Percentiles rank a stretch among this genome's conserved stretches.
These are phyloP conservation scores for Arthrobotrys conoides DNA, from an alignment of 2,329 filamentous ascomycete genomes.

Conservation along the genomic window DNA sequence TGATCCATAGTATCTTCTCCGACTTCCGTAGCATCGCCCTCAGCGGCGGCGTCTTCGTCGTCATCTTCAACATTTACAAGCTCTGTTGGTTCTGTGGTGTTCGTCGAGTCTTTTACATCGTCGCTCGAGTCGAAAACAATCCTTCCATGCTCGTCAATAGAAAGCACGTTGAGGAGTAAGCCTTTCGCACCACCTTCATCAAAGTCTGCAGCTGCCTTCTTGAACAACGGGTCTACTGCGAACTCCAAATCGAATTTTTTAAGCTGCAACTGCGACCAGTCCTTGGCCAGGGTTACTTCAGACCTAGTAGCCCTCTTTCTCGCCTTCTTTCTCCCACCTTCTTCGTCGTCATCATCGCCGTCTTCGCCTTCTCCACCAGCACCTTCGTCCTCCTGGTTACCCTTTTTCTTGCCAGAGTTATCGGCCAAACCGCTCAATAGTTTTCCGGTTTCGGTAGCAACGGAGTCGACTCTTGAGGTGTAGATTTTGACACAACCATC, in stretches of 20 bases:
- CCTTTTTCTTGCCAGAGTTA: conserved; percentile 78
- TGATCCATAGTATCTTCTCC: conserved; percentile 68
- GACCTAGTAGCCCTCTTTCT: conserved; percentile 74
- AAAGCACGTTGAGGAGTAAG: conserved; percentile 92
- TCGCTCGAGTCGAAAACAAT: conserved; percentile 99
- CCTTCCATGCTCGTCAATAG: conserved; percentile 89
- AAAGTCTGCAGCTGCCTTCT: conserved; percentile 97
- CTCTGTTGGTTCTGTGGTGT: conserved; percentile 65
- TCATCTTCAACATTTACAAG: conserved; percentile 64
- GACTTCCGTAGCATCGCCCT: conserved; percentile 38
- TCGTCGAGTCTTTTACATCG: conserved; percentile 75
- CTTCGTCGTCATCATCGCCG: conserved; percentile 74
- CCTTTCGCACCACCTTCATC: conserved; percentile 98
- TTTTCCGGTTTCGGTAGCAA: conserved; percentile 96
- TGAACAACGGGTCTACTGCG: conserved; percentile 97
- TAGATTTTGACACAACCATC: conserved; percentile 99
- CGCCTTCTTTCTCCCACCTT: conserved; percentile 75
- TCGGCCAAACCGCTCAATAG: conserved; percentile 93
- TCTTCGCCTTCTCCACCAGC: conserved; percentile 74
- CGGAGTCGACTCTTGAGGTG: conserved; percentile 96
- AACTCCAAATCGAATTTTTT: conserved; percentile 99
- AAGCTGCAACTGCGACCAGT: conserved; percentile 87
- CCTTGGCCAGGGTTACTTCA: conserved; percentile 91
- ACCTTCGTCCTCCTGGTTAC: conserved; percentile 76
- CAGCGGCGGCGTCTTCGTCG: conserved; percentile 56